Conservation (phyloP, 345 rosid species). For the Eucalyptus lansdowneana region DNA sequence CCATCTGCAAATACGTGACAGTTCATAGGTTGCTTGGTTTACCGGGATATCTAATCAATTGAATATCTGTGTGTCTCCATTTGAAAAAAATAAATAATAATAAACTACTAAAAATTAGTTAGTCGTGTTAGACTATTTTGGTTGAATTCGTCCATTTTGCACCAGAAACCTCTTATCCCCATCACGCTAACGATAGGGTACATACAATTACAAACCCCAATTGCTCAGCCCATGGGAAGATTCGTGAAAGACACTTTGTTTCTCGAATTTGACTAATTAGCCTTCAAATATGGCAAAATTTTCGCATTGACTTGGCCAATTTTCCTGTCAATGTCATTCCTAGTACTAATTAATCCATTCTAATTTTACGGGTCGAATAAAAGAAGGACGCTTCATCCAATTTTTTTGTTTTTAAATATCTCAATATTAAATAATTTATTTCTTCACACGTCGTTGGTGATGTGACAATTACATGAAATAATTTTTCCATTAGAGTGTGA, state of each 20-base stretch:
- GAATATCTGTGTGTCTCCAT: neutral
- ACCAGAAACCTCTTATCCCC: neutral
- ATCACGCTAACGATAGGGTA: neutral
- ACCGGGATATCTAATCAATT: neutral
- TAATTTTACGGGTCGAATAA: neutral
- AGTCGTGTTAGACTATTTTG: neutral
- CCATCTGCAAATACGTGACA: neutral
- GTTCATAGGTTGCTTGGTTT: neutral
- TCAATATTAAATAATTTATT: neutral
- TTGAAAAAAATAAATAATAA: neutral
- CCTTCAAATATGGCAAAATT: neutral
- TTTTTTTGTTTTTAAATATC: neutral
- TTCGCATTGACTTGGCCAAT: neutral
- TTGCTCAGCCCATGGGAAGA: neutral
- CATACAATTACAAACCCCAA: neutral
- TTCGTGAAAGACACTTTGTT: neutral
- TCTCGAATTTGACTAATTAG: neutral
- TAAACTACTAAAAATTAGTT: neutral
- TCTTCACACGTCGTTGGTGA: neutral
- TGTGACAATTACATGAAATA: neutral
- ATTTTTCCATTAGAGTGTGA: neutral
- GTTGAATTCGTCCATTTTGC: neutral
- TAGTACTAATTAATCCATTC: neutral
- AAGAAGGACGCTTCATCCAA: neutral
- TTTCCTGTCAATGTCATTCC: neutral